Evolutionary conservation across 2,329 filamentous ascomycete genomes (phyloP).

Genomic region (Fusarium scirpi): DNA sequence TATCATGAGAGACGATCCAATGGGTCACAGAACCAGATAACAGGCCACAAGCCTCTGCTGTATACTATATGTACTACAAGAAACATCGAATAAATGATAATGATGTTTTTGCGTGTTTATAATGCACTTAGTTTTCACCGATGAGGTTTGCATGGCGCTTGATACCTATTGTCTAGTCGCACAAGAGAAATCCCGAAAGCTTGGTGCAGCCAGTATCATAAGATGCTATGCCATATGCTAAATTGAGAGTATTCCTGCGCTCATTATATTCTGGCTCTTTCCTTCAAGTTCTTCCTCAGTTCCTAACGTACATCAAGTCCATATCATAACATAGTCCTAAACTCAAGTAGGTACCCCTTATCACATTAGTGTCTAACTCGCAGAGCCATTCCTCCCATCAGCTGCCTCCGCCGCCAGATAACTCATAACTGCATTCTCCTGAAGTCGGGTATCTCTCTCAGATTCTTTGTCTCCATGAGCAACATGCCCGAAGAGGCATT

Average conservation of each 20-base stretch:
- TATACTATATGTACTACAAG: constrained; percentile 45
- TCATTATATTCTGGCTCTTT: neutral
- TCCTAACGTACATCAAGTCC: neutral
- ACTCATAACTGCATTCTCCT: constrained; percentile 54
- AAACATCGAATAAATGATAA: constrained; percentile 29
- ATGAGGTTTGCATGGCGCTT: neutral
- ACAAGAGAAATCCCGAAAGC: neutral
- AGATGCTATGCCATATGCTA: neutral
- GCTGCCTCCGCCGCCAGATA: constrained; percentile 62
- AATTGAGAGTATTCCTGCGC: neutral
- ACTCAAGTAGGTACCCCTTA: neutral
- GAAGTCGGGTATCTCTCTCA: constrained; percentile 45
- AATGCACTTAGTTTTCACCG: neutral
- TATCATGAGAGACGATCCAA: constrained; percentile 21
- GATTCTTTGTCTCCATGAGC: constrained; percentile 46
- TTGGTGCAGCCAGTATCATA: neutral
- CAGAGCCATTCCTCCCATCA: constrained; percentile 48
- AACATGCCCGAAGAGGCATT: constrained; percentile 81
- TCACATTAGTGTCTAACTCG: constrained; percentile 7
- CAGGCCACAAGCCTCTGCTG: constrained; percentile 30
- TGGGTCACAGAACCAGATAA: constrained; percentile 21
- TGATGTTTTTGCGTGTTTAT: constrained; percentile 10
- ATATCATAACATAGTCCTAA: neutral
- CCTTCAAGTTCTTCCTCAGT: neutral
- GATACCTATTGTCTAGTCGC: neutral